A percentile compares a stretch with the other conserved stretches of the same genome.
Conservation (phyloP, 495 filamentous ascomycete genomes). For the Darksidea phi region DNA sequence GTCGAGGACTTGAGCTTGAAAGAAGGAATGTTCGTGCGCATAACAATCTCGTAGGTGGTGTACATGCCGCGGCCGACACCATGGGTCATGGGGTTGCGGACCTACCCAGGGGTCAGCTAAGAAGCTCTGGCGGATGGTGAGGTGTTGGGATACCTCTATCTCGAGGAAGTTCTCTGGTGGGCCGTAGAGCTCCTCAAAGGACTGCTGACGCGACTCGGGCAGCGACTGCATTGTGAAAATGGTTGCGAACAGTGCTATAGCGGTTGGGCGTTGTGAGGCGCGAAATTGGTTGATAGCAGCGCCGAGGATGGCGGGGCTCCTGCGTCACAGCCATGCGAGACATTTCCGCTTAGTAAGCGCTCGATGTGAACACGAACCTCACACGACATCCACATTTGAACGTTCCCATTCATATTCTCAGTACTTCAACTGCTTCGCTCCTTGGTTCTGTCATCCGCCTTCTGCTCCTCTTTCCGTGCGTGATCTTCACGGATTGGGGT, state of each 20-base stretch:
- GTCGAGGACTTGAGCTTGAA: conserved; percentile 87
- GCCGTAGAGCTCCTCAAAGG: conserved; percentile 98
- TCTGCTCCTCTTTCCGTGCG: too few relatives aligned
- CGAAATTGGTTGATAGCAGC: background rate
- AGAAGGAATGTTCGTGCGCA: conserved; percentile 96
- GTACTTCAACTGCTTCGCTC: too few relatives aligned
- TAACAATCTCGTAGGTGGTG: conserved; percentile 96
- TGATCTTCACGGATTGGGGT: too few relatives aligned
- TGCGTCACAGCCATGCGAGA: too few relatives aligned
- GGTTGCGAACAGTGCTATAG: background rate
- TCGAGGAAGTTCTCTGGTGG: conserved; percentile 98
- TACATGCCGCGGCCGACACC: conserved; percentile 95
- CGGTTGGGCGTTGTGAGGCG: background rate
- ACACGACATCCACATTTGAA: too few relatives aligned
- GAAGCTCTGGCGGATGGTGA: conserved; percentile 14
- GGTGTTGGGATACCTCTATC: conserved; percentile 69
- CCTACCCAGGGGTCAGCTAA: conserved; percentile 50
- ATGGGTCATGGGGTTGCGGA: conserved; percentile 92
- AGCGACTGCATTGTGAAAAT: conserved; percentile 38
- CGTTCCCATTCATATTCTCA: too few relatives aligned
- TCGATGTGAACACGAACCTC: too few relatives aligned
- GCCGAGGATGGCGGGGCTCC: conserved; percentile 10
- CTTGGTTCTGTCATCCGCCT: too few relatives aligned
- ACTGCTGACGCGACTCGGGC: conserved; percentile 67
- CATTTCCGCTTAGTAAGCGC: too few relatives aligned